A percentile compares a stretch with the other conserved stretches of the same genome.
These are phyloP conservation scores for Aspergillus proliferans DNA, from an alignment of 2,329 filamentous ascomycete genomes.

Conservation along the genomic window DNA sequence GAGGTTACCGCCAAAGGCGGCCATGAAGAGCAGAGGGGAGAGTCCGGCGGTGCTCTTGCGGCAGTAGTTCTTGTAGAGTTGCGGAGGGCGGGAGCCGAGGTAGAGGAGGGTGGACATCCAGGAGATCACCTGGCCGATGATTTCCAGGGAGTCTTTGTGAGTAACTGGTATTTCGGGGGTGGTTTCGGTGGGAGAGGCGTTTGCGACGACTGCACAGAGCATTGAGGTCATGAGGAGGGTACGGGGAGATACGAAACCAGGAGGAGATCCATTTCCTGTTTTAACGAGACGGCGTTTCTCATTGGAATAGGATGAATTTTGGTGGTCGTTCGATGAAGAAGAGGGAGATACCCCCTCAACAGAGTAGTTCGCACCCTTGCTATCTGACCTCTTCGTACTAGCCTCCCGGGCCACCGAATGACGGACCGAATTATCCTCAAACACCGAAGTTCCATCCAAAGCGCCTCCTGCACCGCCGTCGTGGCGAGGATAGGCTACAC, in stretches of 20 bases:
- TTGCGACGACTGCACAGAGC: conserved; percentile 39
- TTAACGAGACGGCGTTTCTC: conserved; percentile 31
- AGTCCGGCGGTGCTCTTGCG: conserved; percentile 60
- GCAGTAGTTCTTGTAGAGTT: conserved; percentile 59
- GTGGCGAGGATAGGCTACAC: conserved; percentile 21
- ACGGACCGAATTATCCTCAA: conserved; percentile 22
- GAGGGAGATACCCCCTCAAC: conserved; percentile 16
- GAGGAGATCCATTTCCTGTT: conserved; percentile 18
- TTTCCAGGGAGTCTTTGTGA: conserved; percentile 27
- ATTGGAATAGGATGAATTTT: conserved; percentile 24
- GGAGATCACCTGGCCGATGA: conserved; percentile 48
- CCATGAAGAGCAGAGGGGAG: conserved; percentile 57
- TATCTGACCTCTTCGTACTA: conserved; percentile 16
- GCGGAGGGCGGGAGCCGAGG: conserved; percentile 55
- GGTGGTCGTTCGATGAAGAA: conserved; percentile 12
- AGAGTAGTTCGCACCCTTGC: conserved; percentile 21
- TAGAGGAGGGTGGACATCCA: conserved; percentile 54
- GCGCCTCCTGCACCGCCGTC: conserved; percentile 22
- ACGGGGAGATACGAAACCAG: conserved; percentile 34
- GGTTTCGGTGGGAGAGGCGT: conserved; percentile 32
- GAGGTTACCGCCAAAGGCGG: conserved; percentile 62
- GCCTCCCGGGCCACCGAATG: conserved; percentile 13
- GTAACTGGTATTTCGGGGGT: conserved; percentile 10
- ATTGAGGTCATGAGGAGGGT: conserved; percentile 41
- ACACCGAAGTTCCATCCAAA: conserved; percentile 33